phyloP scores from a whole-genome alignment of 2,329 filamentous ascomycete species.

The Pezizomycotina sp. region DNA sequence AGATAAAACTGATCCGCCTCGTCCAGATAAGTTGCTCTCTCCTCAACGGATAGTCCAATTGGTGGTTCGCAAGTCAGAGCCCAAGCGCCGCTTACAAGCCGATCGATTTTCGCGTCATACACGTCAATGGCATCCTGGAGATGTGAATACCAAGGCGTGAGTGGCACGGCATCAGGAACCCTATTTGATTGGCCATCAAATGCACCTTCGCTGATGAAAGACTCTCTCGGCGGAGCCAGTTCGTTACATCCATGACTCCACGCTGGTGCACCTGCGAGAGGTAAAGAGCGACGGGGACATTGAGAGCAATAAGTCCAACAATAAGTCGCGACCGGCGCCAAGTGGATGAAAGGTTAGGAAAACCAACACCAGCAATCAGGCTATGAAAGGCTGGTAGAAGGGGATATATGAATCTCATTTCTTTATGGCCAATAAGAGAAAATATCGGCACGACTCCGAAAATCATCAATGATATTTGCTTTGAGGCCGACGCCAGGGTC shows the following conservation, averaged over 20 bases:
- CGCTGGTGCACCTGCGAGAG: constrained; percentile 62
- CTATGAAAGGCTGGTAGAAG: constrained; percentile 75
- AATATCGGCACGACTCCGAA: constrained; percentile 9
- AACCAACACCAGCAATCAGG: constrained; percentile 46
- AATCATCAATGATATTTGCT: constrained; percentile 4
- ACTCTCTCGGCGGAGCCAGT: constrained; percentile 51
- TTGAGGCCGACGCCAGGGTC: constrained; percentile 19
- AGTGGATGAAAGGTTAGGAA: constrained; percentile 15
- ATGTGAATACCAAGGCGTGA: constrained; percentile 89
- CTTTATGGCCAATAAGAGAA: constrained; percentile 67
- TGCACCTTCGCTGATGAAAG: constrained; percentile 5
- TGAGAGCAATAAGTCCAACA: constrained; percentile 38
- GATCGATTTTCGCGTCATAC: constrained; percentile 35
- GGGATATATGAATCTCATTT: constrained; percentile 92
- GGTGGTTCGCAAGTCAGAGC: constrained; percentile 10
- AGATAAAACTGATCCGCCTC: constrained; percentile 85
- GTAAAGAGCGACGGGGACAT: constrained; percentile 56
- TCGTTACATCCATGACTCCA: constrained; percentile 57
- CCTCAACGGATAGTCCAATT: constrained; percentile 23
- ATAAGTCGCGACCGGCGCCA: constrained; percentile 15
- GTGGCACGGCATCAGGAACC: constrained; percentile 91
- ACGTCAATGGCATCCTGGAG: constrained; percentile 36
- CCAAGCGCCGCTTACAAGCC: constrained; percentile 35
- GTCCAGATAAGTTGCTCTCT: constrained; percentile 58
- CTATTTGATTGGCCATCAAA: constrained; percentile 34